Conservation (phyloP, 1,139 yeast genomes). For the Blastobotrys serpentis region DNA sequence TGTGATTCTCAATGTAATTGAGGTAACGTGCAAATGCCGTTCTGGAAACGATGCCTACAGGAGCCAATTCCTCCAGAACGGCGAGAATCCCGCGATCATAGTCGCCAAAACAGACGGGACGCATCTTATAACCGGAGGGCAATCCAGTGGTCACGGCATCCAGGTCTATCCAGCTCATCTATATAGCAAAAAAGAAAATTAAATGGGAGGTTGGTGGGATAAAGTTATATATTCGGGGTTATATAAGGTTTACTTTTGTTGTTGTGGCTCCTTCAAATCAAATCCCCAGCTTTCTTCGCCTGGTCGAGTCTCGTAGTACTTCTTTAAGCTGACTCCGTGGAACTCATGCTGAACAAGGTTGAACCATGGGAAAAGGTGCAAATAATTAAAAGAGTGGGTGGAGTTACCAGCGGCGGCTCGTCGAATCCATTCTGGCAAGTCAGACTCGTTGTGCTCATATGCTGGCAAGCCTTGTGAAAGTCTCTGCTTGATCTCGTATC, state of each 20-base stretch:
- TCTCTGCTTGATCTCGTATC: conserved; percentile 69
- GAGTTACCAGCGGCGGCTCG: conserved; percentile 80
- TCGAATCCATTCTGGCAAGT: conserved; percentile 67
- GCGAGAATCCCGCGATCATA: conserved; percentile 46
- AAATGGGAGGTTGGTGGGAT: too few relatives aligned
- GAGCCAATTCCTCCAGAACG: conserved; percentile 52
- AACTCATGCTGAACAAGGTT: conserved; percentile 78
- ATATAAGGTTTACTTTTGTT: conserved; percentile 3
- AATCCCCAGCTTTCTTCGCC: conserved; percentile 46
- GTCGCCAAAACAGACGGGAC: conserved; percentile 47
- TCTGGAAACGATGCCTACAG: conserved; percentile 50
- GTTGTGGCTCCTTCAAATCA: conserved; percentile 31
- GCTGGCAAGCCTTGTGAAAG: conserved; percentile 69
- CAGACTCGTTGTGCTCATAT: conserved; percentile 53
- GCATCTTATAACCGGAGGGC: conserved; percentile 51
- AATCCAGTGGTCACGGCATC: conserved; percentile 29
- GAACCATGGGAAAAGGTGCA: conserved; percentile 78
- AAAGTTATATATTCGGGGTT: not conserved
- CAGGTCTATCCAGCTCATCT: conserved; percentile 6
- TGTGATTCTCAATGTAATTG: conserved; percentile 8
- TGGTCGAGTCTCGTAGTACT: conserved; percentile 64
- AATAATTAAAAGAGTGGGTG: conserved; percentile 61
- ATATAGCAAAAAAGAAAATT: too few relatives aligned
- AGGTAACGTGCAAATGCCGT: conserved; percentile 11
- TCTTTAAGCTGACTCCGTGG: conserved; percentile 74